phyloP scores from a whole-genome alignment of 169 alveolate species.

The Eimeria praecox region DNA sequence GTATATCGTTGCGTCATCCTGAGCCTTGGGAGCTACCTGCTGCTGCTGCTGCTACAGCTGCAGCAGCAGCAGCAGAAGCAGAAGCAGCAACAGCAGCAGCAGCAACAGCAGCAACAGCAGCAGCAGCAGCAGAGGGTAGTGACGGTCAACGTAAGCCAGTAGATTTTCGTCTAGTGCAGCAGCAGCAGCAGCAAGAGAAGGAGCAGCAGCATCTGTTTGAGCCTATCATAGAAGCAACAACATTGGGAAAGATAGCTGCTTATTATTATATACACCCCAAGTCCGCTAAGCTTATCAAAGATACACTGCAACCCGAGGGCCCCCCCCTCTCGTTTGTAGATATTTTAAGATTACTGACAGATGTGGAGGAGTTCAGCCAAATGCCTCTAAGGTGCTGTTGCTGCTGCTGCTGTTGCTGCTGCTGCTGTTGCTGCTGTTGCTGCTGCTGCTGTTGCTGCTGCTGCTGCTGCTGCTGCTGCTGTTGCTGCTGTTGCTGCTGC shows the following conservation, averaged over 20 bases:
- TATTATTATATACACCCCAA: conserved; percentile 27
- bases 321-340: conserved; percentile 20
- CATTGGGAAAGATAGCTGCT: conserved; percentile 60
- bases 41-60: background rate
- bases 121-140: background rate
- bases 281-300: background rate
- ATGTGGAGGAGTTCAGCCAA: conserved; percentile 17
- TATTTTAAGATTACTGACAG: conserved; percentile 12
- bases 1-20: conserved; percentile 54
- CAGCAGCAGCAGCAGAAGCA: background rate
- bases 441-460: conserved; percentile 3
- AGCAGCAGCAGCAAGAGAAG: conserved; percentile 12
- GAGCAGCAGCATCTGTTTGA: background rate
- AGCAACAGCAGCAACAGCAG: conserved; percentile 5
- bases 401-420: conserved; percentile 32
- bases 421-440: background rate
- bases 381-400: conserved; percentile 63
- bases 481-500: conserved; percentile 32
- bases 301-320: background rate
- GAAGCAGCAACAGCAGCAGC: background rate
- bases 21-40: background rate
- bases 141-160: too few relatives aligned
- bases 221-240: conserved; percentile 49
- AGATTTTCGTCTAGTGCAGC: background rate
- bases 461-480: background rate